phyloP scores from a whole-genome alignment of 805 yeast species.

The Lachancea kluyveri region DNA sequence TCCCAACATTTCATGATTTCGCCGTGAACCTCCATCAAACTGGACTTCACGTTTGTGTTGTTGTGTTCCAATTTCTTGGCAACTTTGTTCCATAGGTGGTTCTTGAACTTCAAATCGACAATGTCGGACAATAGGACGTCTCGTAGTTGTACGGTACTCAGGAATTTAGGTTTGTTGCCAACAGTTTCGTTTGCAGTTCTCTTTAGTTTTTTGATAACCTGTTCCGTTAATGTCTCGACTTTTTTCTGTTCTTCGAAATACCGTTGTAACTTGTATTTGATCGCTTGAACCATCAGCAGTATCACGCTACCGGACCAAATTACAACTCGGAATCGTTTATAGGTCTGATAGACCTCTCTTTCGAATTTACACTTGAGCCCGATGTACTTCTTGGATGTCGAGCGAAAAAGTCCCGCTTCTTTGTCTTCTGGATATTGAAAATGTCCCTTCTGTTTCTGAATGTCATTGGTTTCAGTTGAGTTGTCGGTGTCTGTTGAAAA shows the following conservation, averaged over 20 bases:
- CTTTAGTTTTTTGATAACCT: constrained; percentile 46
- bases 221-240: constrained; percentile 40
- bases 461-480: constrained; percentile 34
- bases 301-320: constrained; percentile 11
- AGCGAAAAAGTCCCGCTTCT: constrained; percentile 56
- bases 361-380: constrained; percentile 51
- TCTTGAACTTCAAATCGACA: constrained; percentile 28
- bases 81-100: constrained; percentile 55
- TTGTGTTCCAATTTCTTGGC: constrained; percentile 46
- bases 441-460: constrained; percentile 34
- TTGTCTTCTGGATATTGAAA: constrained; percentile 25
- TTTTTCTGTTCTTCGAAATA: constrained; percentile 35
- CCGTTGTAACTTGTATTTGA: constrained; percentile 33
- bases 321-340: constrained; percentile 23
- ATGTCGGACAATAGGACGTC: constrained; percentile 47
- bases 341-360: constrained; percentile 40
- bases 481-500: constrained; percentile 35
- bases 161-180: constrained; percentile 35
- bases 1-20: constrained; percentile 86
- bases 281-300: constrained; percentile 18
- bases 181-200: constrained; percentile 36
- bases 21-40: constrained; percentile 70
- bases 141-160: constrained; percentile 68
- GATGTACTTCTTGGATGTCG: constrained; percentile 62
- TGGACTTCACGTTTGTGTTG: constrained; percentile 57